Percentiles rank a stretch among this genome's conserved stretches.
Evolutionary conservation across 306 rosid species (phyloP).

Genomic region (Crataegus laevigata): DNA sequence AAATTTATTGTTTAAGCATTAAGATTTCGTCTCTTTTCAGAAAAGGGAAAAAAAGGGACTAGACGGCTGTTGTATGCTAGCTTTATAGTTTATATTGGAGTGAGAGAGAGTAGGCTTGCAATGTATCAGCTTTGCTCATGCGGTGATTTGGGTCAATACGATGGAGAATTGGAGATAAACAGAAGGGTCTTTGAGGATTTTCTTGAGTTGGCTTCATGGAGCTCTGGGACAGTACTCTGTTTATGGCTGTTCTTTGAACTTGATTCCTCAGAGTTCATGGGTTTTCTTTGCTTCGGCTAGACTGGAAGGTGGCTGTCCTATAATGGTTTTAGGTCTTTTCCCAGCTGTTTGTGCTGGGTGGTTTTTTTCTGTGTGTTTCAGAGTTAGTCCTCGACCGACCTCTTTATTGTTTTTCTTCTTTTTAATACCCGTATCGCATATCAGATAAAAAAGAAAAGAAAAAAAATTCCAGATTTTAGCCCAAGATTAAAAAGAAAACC

Average conservation of each 20-base stretch:
- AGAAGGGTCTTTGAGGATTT: neutral
- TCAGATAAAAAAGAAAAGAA: neutral
- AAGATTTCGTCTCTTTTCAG: neutral
- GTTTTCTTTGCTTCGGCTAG: neutral
- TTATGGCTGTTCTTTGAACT: neutral
- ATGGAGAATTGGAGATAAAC: neutral
- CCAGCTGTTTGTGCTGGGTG: neutral
- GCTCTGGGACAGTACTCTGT: neutral
- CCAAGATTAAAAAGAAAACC: neutral
- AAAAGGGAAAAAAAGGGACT: neutral
- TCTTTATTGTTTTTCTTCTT: neutral
- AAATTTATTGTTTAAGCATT: neutral
- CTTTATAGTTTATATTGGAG: neutral
- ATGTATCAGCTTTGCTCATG: neutral
- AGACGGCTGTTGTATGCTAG: neutral
- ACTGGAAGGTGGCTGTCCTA: neutral
- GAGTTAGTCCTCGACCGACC: neutral
- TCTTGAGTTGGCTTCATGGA: neutral
- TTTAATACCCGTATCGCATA: neutral
- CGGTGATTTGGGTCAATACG: neutral
- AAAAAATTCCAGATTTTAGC: neutral
- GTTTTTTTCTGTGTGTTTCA: neutral
- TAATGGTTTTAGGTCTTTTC: neutral
- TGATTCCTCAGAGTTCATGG: neutral
- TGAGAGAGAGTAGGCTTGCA: neutral